phyloP scores from a whole-genome alignment of 495 filamentous ascomycete species.

The Tuber calosporum region DNA sequence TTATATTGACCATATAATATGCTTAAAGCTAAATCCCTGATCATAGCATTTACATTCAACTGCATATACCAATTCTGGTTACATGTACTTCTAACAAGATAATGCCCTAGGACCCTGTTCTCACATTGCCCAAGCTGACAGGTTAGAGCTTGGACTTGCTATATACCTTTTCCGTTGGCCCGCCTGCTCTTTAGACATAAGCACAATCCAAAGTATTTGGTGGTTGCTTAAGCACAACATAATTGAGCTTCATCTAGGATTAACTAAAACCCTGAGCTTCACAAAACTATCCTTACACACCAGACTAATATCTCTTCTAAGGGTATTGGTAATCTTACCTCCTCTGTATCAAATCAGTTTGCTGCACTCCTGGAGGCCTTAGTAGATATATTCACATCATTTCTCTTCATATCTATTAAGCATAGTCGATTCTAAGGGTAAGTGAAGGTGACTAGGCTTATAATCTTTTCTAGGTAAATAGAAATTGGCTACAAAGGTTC shows the following conservation, averaged over 20 bases:
- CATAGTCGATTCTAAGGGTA: too few species aligned
- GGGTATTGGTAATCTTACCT: neutral
- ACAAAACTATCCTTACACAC: neutral
- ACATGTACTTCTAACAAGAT: conserved; percentile 10
- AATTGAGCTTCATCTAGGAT: neutral
- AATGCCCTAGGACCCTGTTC: neutral
- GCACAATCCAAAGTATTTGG: conserved; percentile 17
- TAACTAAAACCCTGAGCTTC: too few species aligned
- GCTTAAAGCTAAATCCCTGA: neutral
- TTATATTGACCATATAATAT: neutral
- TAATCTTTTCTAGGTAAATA: too few species aligned
- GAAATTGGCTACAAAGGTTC: too few species aligned
- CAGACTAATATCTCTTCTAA: neutral
- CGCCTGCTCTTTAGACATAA: conserved; percentile 10
- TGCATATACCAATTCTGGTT: neutral
- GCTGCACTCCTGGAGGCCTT: rapidly evolving
- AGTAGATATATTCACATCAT: neutral
- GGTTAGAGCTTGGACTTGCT: neutral
- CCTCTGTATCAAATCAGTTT: neutral
- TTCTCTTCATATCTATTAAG: neutral
- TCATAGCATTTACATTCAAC: neutral
- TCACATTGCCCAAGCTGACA: neutral
- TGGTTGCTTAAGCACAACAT: conserved; percentile 5
- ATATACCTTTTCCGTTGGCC: conserved; percentile 10
- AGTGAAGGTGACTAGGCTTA: too few species aligned